Base-by-base conservation (phyloP, 495 filamentous ascomycete species). In the Neurospora sp. region DNA sequence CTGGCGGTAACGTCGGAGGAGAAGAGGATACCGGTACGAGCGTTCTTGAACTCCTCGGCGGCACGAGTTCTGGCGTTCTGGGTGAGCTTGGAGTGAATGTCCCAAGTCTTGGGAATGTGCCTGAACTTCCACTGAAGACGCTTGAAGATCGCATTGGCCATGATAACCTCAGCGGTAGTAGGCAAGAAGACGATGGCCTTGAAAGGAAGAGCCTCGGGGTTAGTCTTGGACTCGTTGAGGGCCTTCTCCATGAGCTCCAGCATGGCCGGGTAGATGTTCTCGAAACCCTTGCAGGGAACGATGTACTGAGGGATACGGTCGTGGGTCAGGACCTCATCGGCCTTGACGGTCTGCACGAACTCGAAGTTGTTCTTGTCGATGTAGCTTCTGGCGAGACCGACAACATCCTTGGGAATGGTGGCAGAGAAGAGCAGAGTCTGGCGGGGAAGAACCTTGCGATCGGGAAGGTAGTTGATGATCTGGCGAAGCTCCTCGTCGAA, bases 371-470 rank as follows among this genome's bases (percentile, higher is more conserved):
- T 40, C 27, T 79, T 79, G 76, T 85, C 79, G 48, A 87, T 84
- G 79, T 83, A 83, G 18, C 75, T 79, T 69, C 89, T 85, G 39
- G 96, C 96, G 75, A 98, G 87, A 35, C 84, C 76, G 80, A 97
- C 89, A 40, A 99, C 94, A 76, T 95, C 91, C 62, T 84, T 83
- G 44, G 94, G 93, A 38, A 99, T 89, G 18, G 96, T 99, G 23
- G 96, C 96, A 5, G 96, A 98, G 83, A 93, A 97, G 77, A 99
- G 87, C 27, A 99, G 87, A 0, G 95, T 98, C 79, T 99, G 96
- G 27, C 95, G 89, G 71, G 91, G 88, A 10, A 89, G 86, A 1
- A 83, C 74, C 0, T 77, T 70, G 11, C 86, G 86, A 39, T 86
- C 77, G 7, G 96, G 96, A 14, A 98, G 87, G 11, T 85, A 74